Base-by-base conservation (phyloP, 345 rosid genomes). In the Triadica sebifera region DNA sequence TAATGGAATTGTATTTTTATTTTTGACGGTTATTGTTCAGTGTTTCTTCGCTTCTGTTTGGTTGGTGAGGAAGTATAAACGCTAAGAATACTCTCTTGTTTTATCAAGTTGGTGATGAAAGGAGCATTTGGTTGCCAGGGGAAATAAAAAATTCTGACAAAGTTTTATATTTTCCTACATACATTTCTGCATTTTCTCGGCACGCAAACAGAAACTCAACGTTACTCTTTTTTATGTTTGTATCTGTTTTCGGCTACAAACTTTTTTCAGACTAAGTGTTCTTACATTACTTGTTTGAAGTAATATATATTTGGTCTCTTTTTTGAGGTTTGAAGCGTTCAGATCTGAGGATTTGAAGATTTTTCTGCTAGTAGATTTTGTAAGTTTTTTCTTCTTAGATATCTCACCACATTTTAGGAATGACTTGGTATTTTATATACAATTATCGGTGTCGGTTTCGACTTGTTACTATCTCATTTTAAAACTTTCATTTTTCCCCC, bases 341-440 rank as follows among this genome's bases (percentile, higher is more conserved):
- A 83, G 93, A 90, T 90, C 91, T 86, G 82, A 79, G 77, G 85
- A 55, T 75, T 78, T 72, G 71, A 80, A 80, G 84, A 62, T 50
- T 71, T 56, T 69, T 51, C 20, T 64, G 58, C 12, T 38, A 5
- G 24, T 16, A 55, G 46, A 51, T 25, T 56, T 58, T 53, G 69
- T 67, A 74, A 74, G 69, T 69, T 61, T 37, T 38, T 59, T 63
- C 38, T 71, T 50, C 59, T 39, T 57, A 22, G 73, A 59, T 41
- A 73, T 69, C 70, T 62, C 29, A 45, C 25, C 22, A 63, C 11
- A 64, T 43, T 3, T 20, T 17, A 64, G 68, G 64, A 29, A 1
- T 24, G 43, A 2, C 12, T 47, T 57, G 19, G 53, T 57, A 12
- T 20, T 24, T 39, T 16, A 24, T 5, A 0, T 51, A 5, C 57